Base-by-base conservation (phyloP, 306 rosid species). In the Sindora glabra region DNA sequence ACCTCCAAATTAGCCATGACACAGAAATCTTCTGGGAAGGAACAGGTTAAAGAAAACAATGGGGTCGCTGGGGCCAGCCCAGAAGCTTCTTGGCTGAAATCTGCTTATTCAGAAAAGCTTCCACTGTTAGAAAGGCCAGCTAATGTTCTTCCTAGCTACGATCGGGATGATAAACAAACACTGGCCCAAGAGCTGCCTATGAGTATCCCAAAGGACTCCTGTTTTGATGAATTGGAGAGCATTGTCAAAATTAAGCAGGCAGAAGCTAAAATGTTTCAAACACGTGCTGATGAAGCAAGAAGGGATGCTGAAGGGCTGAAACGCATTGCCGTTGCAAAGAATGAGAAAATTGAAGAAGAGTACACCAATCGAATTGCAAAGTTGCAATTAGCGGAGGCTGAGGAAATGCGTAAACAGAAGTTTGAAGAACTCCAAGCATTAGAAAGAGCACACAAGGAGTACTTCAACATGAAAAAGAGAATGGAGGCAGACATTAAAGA, bases 401-500 rank as follows among this genome's bases (percentile, higher is more conserved):
- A 94, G 79, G 85, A 82, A 55, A 57, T 77, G 85, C 99, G 86
- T 1, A 89, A 72, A 58, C 88, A 78, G 54, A 94, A 86, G 74
- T 6, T 80, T 0, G 97, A 89, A 59, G 99, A 94, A 67, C 80
- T 86, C 50, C 95, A 94, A 62, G 82, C 84, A 27, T 51, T 89
- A 41, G 90, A 94, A 36, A 77, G 89, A 75, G 81, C 87, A 0
- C 95, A 94, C 65, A 39, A 36, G 41, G 99, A 94, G 62, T 94
- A 94, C 76, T 78, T 78, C 52, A 77, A 67, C 70, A 86, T 94
- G 95, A 94, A 89, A 80, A 48, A 14, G 84, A 82, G 97, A 67
- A 94, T 94, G 99, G 90, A 94, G 55, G 72, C 89, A 4, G 99
- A 94, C 62, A 89, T 94, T 11, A 89, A 80, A 72, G 94, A 89